Percentiles rank a stretch among this genome's conserved stretches.
Evolutionary conservation across 192 early-diverging fungal genomes (phyloP).

Genomic region (Rhizophagus sp.): DNA sequence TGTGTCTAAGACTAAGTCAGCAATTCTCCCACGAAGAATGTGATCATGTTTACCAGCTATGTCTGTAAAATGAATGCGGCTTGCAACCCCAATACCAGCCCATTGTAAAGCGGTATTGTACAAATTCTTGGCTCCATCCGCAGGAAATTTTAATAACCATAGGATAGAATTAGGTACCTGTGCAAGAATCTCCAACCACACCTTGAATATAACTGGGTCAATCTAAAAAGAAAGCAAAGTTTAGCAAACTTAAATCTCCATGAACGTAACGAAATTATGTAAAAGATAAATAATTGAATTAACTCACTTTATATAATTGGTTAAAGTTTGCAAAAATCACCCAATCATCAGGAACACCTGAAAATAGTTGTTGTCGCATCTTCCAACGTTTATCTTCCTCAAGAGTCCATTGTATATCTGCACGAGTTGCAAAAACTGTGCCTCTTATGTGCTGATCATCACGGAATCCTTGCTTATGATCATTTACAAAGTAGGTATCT

Average conservation of each 20-base stretch:
- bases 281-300: not conserved
- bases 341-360: conserved; percentile 74
- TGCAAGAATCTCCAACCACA: conserved; percentile 83
- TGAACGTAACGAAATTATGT: no score
- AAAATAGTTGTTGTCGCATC: conserved; percentile 88
- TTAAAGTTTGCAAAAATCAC: conserved; percentile 97
- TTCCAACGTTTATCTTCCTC: conserved; percentile 80
- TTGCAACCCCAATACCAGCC: conserved; percentile 74
- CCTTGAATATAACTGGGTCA: conserved; percentile 81
- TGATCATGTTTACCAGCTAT: conserved; percentile 85
- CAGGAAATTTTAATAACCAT: conserved; percentile 92
- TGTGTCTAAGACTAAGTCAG: conserved; percentile 91
- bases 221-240: conserved; percentile 47
- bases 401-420: conserved; percentile 63
- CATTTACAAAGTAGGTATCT: conserved; percentile 91
- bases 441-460: conserved; percentile 67
- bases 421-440: conserved; percentile 31
- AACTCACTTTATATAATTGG: conserved; percentile 85
- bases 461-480: conserved; percentile 89
- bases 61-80: conserved; percentile 84
- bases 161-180: conserved; percentile 81
- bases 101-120: conserved; percentile 68
- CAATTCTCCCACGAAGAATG: conserved; percentile 88
- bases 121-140: conserved; percentile 81
- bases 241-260: conserved; percentile 44